A percentile compares a stretch with the other conserved stretches of the same genome.
Conservation (phyloP, 2,329 filamentous ascomycete species). For the Tolypocladium inflatum region DNA sequence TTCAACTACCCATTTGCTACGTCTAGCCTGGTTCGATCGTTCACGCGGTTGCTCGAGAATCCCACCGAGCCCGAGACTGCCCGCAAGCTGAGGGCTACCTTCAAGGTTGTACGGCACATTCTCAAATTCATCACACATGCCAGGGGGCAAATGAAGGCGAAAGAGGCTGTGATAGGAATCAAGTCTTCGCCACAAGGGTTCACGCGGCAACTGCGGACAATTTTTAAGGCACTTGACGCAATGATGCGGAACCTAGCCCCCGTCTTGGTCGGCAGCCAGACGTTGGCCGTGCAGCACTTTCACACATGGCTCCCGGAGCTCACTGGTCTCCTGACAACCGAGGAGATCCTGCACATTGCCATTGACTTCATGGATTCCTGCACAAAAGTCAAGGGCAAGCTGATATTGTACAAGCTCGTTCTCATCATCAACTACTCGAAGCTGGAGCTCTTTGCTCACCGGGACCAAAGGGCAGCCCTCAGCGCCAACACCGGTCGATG, state of each 20-base stretch:
- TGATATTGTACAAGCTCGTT: slow-evolving; percentile 85
- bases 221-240: slow-evolving; percentile 82
- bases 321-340: slow-evolving; percentile 60
- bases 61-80: slow-evolving; percentile 77
- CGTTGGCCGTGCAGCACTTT: slow-evolving; percentile 89
- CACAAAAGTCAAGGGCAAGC: slow-evolving; percentile 75
- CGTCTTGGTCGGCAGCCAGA: slow-evolving; percentile 86
- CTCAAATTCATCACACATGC: slow-evolving; percentile 93
- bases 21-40: slow-evolving; percentile 77
- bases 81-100: slow-evolving; percentile 76
- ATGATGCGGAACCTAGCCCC: slow-evolving; percentile 85
- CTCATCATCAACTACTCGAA: slow-evolving; percentile 87
- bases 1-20: slow-evolving; percentile 94
- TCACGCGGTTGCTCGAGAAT: slow-evolving; percentile 71
- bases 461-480: slow-evolving; percentile 64
- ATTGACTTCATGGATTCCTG: slow-evolving; percentile 93
- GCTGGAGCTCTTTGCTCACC: slow-evolving; percentile 70
- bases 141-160: slow-evolving; percentile 74
- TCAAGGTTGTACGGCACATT: slow-evolving; percentile 90
- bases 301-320: slow-evolving; percentile 96
- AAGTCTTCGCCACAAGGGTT: slow-evolving; percentile 65
- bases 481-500: slow-evolving; percentile 78
- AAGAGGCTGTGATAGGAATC: slow-evolving; percentile 80
- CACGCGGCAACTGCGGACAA: slow-evolving; percentile 69
- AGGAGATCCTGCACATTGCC: slow-evolving; percentile 84